Evolutionary conservation across 257 asterid species (phyloP), one percentile per base, ranked within the genome.

Genomic region (Ligustrum vulgare): DNA sequence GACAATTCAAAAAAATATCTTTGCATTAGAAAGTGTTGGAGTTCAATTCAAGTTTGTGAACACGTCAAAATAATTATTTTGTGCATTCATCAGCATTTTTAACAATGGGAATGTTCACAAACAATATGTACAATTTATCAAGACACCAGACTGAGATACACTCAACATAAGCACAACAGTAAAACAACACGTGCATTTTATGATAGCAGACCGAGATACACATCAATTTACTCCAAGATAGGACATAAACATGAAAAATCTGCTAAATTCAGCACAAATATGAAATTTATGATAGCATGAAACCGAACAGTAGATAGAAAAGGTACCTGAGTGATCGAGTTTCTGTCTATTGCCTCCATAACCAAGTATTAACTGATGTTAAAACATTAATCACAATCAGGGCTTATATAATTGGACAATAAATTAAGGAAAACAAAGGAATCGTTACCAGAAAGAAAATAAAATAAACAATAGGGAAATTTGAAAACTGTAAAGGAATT

Each of bases 271-370:
- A 56, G 20, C 64, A 56, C 3, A 56, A 6, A 56, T 45, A 5
- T 22, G 2, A 45, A 45, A 45, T 6, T 45, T 45, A 5, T 15
- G 56, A 15, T 4, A 45, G 56, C 20, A 45, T 1, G 20, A 45
- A 15, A 45, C 20, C 56, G 15, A 45, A 45, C 56, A 45, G 56
- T 45, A 45, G 15, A 45, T 4, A 45, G 12, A 70, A 74, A 43
- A 0, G 60, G 69, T 28, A 28, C 31, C 87, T 75, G 56, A 45
- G 56, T 15, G 83, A 65, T 72, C 78, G 73, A 74, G 80, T 64
- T 73, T 73, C 71, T 5, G 70, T 69, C 45, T 43, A 41, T 56
- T 9, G 47, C 43, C 67, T 33, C 75, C 73, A 69, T 69, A 45
- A 75, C 62, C 69, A 70, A 80, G 72, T 7, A 35, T 62, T 58